These are phyloP conservation scores for Aspergillus kassunensis DNA, from an alignment of 495 filamentous ascomycete species.

Conservation along the genomic window DNA sequence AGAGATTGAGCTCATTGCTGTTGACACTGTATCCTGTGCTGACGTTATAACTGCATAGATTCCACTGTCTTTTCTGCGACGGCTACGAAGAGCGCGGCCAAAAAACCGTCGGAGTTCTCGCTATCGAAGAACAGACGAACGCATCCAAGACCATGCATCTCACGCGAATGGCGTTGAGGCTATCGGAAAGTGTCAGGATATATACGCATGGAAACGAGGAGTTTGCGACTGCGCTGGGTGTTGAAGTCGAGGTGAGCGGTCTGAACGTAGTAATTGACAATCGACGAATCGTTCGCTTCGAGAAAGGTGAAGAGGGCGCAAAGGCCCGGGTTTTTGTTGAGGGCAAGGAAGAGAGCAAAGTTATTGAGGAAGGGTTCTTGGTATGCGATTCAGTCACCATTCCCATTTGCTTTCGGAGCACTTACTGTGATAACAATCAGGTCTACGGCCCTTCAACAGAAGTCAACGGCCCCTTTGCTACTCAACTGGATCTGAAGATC, in stretches of 20 bases:
- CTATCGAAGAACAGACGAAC: background rate
- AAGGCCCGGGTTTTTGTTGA: background rate
- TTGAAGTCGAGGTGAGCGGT: background rate
- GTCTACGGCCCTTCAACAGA: slow-evolving; percentile 5
- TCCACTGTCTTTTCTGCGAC: slow-evolving; percentile 47
- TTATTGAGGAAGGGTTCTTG: slow-evolving; percentile 5
- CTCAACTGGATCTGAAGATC: slow-evolving; percentile 31
- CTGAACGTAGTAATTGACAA: background rate
- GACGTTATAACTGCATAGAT: too few species aligned
- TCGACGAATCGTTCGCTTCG: background rate
- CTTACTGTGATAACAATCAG: background rate
- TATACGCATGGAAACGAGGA: slow-evolving; percentile 6
- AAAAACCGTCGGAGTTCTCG: slow-evolving; percentile 27
- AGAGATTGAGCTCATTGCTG: too few species aligned
- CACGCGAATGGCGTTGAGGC: background rate
- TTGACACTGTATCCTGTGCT: too few species aligned
- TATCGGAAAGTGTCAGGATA: background rate
- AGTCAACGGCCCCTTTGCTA: slow-evolving; percentile 18
- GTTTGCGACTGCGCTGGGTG: background rate
- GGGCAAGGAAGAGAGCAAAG: background rate
- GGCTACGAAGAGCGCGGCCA: slow-evolving; percentile 41
- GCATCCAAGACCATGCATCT: background rate
- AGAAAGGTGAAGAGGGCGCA: background rate
- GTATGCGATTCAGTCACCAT: background rate
- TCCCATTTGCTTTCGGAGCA: background rate